Conservation (phyloP, 1,139 yeast species). For the Yamadazyma oceani region DNA sequence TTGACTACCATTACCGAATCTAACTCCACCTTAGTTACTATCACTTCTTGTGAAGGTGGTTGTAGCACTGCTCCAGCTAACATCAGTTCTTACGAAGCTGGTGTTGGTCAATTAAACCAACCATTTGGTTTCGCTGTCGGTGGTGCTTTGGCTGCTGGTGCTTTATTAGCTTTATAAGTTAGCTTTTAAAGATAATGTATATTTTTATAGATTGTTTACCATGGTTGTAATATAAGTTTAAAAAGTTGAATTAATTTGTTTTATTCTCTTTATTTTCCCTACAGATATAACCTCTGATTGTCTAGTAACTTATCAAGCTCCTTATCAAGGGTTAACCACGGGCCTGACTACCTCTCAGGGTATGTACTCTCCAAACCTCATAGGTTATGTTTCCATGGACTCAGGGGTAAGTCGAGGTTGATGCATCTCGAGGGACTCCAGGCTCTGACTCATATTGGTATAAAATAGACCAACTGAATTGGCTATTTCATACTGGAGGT, state of each 20-base stretch:
- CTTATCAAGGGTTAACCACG: too few relatives aligned
- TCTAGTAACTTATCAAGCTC: too few relatives aligned
- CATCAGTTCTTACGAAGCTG: slow-evolving; percentile 32
- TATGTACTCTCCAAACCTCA: too few relatives aligned
- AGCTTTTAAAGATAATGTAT: not conserved
- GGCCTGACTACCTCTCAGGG: too few relatives aligned
- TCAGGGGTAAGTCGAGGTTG: not conserved
- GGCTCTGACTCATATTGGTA: too few relatives aligned
- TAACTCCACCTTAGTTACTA: slow-evolving; percentile 27
- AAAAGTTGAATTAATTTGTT: not conserved
- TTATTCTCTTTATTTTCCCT: not conserved
- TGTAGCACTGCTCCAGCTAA: slow-evolving; percentile 25
- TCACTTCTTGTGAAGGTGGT: slow-evolving; percentile 35
- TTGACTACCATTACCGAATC: slow-evolving; percentile 8
- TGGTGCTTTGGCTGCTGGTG: slow-evolving; percentile 49
- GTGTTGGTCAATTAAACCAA: slow-evolving; percentile 24
- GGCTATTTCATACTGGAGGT: not conserved
- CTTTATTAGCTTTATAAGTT: slow-evolving; percentile 46
- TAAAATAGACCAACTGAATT: not conserved
- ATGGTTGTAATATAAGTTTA: slow-evolving; percentile 2
- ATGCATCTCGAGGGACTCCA: too few relatives aligned
- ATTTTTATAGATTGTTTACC: slow-evolving; percentile 1
- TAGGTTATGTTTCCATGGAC: slow-evolving; percentile 1
- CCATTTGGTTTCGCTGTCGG: slow-evolving; percentile 30
- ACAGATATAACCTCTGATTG: not conserved